phyloP scores from a whole-genome alignment of 2,329 filamentous ascomycete species.

The Ceratocystis ficicola region DNA sequence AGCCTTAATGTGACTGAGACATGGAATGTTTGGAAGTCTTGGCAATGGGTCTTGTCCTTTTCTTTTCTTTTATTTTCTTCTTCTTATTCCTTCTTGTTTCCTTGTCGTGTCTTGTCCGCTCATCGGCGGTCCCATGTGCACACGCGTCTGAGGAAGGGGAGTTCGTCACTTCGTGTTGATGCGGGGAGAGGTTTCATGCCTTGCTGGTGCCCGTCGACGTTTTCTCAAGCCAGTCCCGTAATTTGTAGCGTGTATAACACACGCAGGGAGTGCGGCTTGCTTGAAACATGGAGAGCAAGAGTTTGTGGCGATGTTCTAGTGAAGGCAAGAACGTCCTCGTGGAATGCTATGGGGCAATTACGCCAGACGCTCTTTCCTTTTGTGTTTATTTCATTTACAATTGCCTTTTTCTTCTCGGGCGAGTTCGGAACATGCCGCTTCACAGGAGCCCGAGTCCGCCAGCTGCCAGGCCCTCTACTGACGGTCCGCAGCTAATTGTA shows the following conservation, averaged over 20 bases:
- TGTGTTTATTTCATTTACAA: too few species aligned
- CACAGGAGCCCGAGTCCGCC: background rate
- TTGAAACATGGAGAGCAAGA: constrained; percentile 3
- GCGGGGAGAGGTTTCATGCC: background rate
- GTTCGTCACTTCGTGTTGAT: background rate
- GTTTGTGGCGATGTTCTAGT: background rate
- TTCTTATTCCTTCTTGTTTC: background rate
- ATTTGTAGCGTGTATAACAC: background rate
- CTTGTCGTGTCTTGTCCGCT: background rate
- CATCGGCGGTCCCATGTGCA: background rate
- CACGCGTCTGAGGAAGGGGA: background rate
- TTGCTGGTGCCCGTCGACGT: background rate
- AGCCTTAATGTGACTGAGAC: constrained; percentile 3
- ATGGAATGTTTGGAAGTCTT: constrained; percentile 11
- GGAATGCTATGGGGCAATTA: background rate
- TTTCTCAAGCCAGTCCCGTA: background rate
- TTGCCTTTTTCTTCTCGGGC: background rate
- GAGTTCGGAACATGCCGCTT: background rate
- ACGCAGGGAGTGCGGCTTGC: background rate
- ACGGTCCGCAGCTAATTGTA: background rate
- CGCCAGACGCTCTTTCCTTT: background rate
- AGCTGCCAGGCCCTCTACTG: background rate
- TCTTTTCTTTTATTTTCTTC: background rate
- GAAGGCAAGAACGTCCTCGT: background rate
- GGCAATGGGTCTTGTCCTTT: background rate